Conservation (phyloP, 495 filamentous ascomycete species). For the Penicillium mononematosum region DNA sequence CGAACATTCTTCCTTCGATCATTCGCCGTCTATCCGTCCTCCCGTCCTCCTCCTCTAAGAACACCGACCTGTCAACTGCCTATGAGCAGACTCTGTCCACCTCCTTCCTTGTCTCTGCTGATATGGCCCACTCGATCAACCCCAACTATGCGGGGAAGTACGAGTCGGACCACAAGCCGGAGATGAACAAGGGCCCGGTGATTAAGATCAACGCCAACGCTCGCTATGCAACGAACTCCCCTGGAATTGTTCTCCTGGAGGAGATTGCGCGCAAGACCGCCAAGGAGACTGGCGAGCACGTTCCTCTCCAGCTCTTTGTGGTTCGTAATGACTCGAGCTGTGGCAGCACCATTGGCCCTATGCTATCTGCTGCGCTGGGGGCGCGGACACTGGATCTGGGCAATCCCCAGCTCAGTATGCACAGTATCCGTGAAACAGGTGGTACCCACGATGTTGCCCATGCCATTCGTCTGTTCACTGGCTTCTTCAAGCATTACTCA, state of each 20-base stretch:
- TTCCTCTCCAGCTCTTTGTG: constrained; percentile 93
- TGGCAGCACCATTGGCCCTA: constrained; percentile 94
- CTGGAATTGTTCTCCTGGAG: constrained; percentile 88
- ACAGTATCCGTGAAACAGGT: constrained; percentile 90
- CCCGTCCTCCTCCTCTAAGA: constrained; percentile 49
- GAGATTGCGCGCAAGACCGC: constrained; percentile 71
- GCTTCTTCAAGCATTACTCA: constrained; percentile 81
- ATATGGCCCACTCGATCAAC: constrained; percentile 95
- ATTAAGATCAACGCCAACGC: constrained; percentile 99
- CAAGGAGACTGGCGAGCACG: constrained; percentile 49
- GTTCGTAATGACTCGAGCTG: constrained; percentile 93
- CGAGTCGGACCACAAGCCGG: constrained; percentile 82
- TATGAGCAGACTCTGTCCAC: constrained; percentile 90
- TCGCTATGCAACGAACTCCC: constrained; percentile 92
- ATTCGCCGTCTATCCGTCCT: constrained; percentile 84
- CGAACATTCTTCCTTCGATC: constrained; percentile 85
- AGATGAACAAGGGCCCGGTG: constrained; percentile 94
- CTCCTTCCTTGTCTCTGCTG: constrained; percentile 94
- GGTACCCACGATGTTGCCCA: constrained; percentile 86
- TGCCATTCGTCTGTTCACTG: constrained; percentile 80
- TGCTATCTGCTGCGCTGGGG: constrained; percentile 82
- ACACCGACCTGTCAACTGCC: constrained; percentile 63
- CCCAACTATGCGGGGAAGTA: constrained; percentile 93
- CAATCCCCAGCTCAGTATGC: constrained; percentile 96
- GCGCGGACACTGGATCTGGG: constrained; percentile 88